Evolutionary conservation across 2,329 filamentous ascomycete genomes (phyloP).

Genomic region (Trichoderma sp.): DNA sequence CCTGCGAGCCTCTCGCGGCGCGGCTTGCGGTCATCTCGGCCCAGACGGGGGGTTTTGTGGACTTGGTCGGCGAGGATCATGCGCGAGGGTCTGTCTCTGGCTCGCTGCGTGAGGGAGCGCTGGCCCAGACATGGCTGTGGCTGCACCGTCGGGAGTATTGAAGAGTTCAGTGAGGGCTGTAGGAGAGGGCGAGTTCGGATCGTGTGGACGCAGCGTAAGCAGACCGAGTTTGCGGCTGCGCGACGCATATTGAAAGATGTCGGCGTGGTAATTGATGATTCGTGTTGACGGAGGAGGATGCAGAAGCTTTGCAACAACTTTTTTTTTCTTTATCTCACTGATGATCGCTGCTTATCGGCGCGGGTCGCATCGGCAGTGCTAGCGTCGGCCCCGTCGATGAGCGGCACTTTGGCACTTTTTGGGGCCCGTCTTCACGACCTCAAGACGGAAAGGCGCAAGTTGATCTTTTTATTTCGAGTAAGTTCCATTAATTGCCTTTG

Average conservation of each 20-base stretch:
- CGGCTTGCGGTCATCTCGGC: conserved; percentile 41
- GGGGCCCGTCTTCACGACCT: neutral
- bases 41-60: conserved; percentile 43
- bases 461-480: neutral
- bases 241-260: conserved; percentile 17
- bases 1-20: conserved; percentile 48
- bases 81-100: conserved; percentile 51
- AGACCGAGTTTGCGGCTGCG: conserved; percentile 31
- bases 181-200: conserved; percentile 27
- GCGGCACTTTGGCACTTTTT: neutral
- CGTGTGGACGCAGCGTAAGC: conserved; percentile 31
- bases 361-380: conserved; percentile 10
- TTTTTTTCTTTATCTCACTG: neutral
- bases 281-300: conserved; percentile 3
- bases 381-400: conserved; percentile 10
- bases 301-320: conserved; percentile 7
- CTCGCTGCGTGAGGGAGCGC: conserved; percentile 41
- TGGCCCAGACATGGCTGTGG: conserved; percentile 41
- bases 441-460: neutral
- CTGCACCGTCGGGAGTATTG: neutral
- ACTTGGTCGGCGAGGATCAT: conserved; percentile 62
- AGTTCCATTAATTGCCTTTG: neutral
- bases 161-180: conserved; percentile 21
- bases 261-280: neutral
- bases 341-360: neutral